phyloP scores from a whole-genome alignment of 352 stramenopile species.

The Phytophthora tubulina region DNA sequence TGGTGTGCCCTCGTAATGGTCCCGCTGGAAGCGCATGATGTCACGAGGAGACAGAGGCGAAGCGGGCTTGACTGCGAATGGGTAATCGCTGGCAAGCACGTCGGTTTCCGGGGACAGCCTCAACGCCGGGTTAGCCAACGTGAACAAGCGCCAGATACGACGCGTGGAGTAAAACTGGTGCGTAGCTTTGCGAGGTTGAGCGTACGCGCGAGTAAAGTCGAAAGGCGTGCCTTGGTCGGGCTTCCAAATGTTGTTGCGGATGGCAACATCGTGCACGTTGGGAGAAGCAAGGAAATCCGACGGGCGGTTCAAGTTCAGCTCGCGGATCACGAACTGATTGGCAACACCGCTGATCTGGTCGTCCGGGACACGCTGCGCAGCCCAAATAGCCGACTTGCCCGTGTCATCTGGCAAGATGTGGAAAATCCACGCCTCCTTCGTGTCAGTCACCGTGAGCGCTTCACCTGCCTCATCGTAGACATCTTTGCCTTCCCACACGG shows the following conservation, averaged over 20 bases:
- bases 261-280: constrained; percentile 91
- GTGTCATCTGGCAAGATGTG: constrained; percentile 96
- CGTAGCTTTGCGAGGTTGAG: constrained; percentile 62
- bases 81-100: constrained; percentile 82
- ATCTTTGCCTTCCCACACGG: constrained; percentile 73
- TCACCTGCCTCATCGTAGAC: constrained; percentile 87
- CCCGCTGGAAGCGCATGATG: constrained; percentile 92
- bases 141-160: constrained; percentile 92
- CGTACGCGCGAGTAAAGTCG: constrained; percentile 92
- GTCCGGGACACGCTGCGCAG: constrained; percentile 91
- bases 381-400: constrained; percentile 93
- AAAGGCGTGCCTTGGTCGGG: constrained; percentile 64
- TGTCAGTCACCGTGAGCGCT: constrained; percentile 92
- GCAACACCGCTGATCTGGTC: constrained; percentile 88
- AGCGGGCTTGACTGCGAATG: constrained; percentile 83
- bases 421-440: constrained; percentile 95
- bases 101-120: constrained; percentile 81
- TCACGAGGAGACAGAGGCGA: constrained; percentile 75
- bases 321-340: constrained; percentile 96
- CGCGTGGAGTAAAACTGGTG: constrained; percentile 89
- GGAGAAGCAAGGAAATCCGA: constrained; percentile 90
- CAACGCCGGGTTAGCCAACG: constrained; percentile 76
- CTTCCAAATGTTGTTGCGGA: constrained; percentile 84
- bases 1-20: constrained; percentile 94
- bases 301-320: constrained; percentile 79